Evolutionary conservation across 768 basidiomycete species (phyloP).

Genomic region (Pisolithus sp.): DNA sequence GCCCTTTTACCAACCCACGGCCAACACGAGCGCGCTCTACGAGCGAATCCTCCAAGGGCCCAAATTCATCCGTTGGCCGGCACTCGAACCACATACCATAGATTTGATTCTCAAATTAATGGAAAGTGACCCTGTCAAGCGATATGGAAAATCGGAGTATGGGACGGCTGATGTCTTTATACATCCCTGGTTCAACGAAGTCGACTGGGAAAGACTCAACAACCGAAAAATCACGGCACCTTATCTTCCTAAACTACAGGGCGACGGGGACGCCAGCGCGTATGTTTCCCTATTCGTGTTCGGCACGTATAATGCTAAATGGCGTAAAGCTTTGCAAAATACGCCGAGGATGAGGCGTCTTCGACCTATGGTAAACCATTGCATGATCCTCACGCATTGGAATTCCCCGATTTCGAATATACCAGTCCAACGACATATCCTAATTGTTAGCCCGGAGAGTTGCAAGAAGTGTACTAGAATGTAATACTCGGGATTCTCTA

Average conservation of each 20-base stretch:
- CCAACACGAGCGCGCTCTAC: slow-evolving; percentile 81
- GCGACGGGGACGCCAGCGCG: slow-evolving; percentile 96
- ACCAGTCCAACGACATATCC: slow-evolving; percentile 22
- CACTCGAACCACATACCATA: slow-evolving; percentile 66
- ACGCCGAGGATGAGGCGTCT: slow-evolving; percentile 67
- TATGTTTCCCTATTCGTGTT: slow-evolving; percentile 22
- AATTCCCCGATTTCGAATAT: slow-evolving; percentile 80
- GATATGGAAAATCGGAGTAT: slow-evolving; percentile 84
- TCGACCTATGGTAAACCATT: slow-evolving; percentile 52
- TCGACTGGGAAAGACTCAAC: slow-evolving; percentile 80
- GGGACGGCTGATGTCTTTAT: slow-evolving; percentile 89
- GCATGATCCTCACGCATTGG: slow-evolving; percentile 54
- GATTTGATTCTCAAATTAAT: slow-evolving; percentile 89
- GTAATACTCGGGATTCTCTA: neutral
- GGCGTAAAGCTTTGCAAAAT: slow-evolving; percentile 58
- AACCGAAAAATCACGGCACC: slow-evolving; percentile 92
- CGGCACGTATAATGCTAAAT: slow-evolving; percentile 3
- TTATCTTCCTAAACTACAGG: slow-evolving; percentile 84
- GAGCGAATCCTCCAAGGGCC: slow-evolving; percentile 84
- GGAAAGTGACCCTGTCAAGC: slow-evolving; percentile 80
- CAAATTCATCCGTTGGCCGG: slow-evolving; percentile 70
- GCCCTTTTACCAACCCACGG: slow-evolving; percentile 86
- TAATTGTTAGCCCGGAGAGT: neutral
- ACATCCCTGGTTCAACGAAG: slow-evolving; percentile 92
- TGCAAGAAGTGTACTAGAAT: neutral